phyloP scores from a whole-genome alignment of 352 stramenopile genomes.

The Achlya hypogyna region DNA sequence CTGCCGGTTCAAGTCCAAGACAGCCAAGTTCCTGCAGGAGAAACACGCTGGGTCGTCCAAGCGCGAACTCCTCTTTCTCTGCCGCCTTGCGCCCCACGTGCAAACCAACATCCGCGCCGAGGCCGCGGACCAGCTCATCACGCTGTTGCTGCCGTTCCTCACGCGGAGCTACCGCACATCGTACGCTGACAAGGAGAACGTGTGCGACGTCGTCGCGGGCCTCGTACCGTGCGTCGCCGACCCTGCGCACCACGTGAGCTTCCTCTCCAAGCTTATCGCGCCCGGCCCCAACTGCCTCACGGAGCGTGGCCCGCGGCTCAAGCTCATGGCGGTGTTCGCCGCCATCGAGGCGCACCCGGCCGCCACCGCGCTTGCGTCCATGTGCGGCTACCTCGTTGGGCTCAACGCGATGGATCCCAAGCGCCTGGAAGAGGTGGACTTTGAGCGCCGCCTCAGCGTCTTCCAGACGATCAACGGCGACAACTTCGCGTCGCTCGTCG shows the following conservation, averaged over 20 bases:
- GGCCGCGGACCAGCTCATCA: constrained; percentile 68
- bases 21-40: constrained; percentile 59
- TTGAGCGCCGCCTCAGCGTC: constrained; percentile 63
- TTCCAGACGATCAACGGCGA: constrained; percentile 58
- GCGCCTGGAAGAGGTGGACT: constrained; percentile 78
- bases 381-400: constrained; percentile 40
- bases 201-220: constrained; percentile 58
- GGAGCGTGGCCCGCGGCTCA: constrained; percentile 44
- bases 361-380: constrained; percentile 26
- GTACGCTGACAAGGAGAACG: constrained; percentile 65
- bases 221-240: constrained; percentile 69
- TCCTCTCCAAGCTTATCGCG: constrained; percentile 65
- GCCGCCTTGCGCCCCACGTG: constrained; percentile 59
- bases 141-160: constrained; percentile 75
- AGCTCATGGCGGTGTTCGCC: constrained; percentile 61
- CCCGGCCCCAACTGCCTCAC: constrained; percentile 65
- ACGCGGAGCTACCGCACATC: constrained; percentile 74
- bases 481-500: constrained; percentile 47
- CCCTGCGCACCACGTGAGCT: constrained; percentile 61
- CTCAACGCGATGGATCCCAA: constrained; percentile 76
- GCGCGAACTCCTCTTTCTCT: constrained; percentile 75
- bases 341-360: constrained; percentile 41
- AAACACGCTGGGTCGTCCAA: constrained; percentile 70
- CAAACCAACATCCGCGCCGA: constrained; percentile 28
- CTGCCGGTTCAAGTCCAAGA: constrained; percentile 68